These are phyloP conservation scores for Fusarium tricinctum DNA, from an alignment of 2,329 filamentous ascomycete genomes.

Conservation along the genomic window DNA sequence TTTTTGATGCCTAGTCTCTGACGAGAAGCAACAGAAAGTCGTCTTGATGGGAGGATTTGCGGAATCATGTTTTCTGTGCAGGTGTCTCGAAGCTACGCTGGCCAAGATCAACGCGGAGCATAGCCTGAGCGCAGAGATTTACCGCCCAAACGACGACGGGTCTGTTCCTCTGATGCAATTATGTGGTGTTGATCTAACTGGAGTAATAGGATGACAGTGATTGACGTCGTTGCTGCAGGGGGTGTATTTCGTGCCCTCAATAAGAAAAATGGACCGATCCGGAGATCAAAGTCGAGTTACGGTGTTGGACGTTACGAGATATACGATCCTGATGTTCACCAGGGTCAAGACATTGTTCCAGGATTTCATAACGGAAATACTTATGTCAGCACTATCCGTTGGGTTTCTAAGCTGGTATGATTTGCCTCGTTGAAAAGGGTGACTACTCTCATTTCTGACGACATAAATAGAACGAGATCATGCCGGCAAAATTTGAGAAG, in stretches of 20 bases:
- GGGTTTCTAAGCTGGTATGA: background rate
- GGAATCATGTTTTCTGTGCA: background rate
- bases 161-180: background rate
- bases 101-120: background rate
- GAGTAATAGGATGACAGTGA: accelerated
- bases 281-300: slow-evolving; percentile 3
- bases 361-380: accelerated
- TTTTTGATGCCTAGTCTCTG: background rate
- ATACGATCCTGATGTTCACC: background rate
- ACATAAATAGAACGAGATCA: background rate
- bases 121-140: background rate
- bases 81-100: background rate
- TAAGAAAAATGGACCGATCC: background rate
- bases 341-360: accelerated
- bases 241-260: slow-evolving; percentile 7
- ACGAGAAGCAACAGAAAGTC: background rate
- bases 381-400: background rate
- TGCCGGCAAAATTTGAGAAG: background rate
- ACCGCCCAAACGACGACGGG: background rate
- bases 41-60: slow-evolving; percentile 21
- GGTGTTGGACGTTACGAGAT: background rate
- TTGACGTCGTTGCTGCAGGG: slow-evolving; percentile 12
- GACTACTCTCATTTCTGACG: background rate
- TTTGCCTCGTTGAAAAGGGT: background rate
- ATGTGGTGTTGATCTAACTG: background rate